Base-by-base conservation (phyloP, 176 grass and related monocot genomes). In the Cenchrus americanus region DNA sequence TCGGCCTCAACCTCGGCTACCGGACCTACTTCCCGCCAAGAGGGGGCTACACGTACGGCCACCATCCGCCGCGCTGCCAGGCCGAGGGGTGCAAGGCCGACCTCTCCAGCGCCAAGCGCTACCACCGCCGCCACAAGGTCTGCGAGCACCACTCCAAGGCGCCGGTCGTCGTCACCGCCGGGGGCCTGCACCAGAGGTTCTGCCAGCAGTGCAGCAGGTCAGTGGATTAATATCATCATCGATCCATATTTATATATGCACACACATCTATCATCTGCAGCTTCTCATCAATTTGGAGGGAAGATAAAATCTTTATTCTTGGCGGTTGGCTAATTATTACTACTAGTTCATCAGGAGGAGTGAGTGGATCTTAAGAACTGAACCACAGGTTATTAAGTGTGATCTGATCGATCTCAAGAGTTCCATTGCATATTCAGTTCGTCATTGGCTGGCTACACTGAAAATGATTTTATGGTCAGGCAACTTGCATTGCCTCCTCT, bases 171-270 rank as follows among this genome's bases (percentile, higher is more conserved):
- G 83, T 91, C 82, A 89, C 90, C 30, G 84, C 86, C 14, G 92
- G 87, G 8, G 92, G 92, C 1, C 78, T 90, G 23, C 89, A 89
- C 43, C 92, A 94, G 84, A 92, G 92, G 62, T 94, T 94, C 79
- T 94, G 92, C 75, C 92, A 94, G 81, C 92, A 94, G 86, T 94
- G 92, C 84, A 94, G 92, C 90, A 90, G 92, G 92, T 94, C 47
- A 90, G 80, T 76, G 47, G 42, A 47, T 48, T 59, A 14, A 53
- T 24, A 62, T 37, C 17, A 55, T 76, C 1, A 4, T 57, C 18
- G 41, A 46, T 37, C 0, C 2, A 37, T 23, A 37, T 37, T 34
- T 37, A 37, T 37, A 37, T 37, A 37, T 37, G 34, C 34, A 37
- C 34, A 37, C 34, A 37, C 34, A 37, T 37, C 34, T 37, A 37